Evolutionary conservation across 2,329 filamentous ascomycete species (phyloP).

Genomic region (Paraphoma chrysanthemicola): DNA sequence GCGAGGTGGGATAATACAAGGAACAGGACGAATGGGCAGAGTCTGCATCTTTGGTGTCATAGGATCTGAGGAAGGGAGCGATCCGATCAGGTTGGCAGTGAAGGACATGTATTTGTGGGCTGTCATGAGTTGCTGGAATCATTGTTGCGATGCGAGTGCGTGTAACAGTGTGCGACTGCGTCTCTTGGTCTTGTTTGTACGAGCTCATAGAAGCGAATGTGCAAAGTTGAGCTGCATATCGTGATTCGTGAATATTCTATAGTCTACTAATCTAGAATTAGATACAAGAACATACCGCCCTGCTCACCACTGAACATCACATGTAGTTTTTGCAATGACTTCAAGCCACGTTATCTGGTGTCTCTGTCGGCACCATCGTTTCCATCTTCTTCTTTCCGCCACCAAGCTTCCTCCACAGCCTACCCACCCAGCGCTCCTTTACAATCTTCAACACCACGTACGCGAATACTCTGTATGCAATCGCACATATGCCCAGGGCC

Average conservation of each 20-base stretch:
- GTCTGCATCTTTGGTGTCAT: conserved; percentile 40
- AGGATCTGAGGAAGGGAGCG: conserved; percentile 9
- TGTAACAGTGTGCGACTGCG: no score
- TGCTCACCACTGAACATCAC: not conserved
- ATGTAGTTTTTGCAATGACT: not conserved
- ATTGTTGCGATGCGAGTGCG: no score
- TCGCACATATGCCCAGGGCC: conserved; percentile 67
- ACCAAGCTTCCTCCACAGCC: conserved; percentile 34
- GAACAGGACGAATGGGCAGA: conserved; percentile 33
- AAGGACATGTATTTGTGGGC: not conserved
- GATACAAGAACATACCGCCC: not conserved
- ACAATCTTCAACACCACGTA: conserved; percentile 64
- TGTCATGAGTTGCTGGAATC: not conserved
- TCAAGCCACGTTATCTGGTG: not conserved
- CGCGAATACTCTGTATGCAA: conserved; percentile 71
- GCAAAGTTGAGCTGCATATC: not conserved
- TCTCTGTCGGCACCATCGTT: not conserved
- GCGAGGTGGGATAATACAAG: conserved; percentile 42
- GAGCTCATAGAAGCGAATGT: no score
- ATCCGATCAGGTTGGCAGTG: not conserved
- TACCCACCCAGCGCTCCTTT: conserved; percentile 59
- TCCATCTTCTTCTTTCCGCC: conserved; percentile 17
- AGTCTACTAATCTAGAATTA: not conserved
- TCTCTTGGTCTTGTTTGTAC: no score
- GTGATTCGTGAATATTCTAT: not conserved